Conservation (phyloP, 2,329 filamentous ascomycete genomes). For the Zymoseptoria tritici region DNA sequence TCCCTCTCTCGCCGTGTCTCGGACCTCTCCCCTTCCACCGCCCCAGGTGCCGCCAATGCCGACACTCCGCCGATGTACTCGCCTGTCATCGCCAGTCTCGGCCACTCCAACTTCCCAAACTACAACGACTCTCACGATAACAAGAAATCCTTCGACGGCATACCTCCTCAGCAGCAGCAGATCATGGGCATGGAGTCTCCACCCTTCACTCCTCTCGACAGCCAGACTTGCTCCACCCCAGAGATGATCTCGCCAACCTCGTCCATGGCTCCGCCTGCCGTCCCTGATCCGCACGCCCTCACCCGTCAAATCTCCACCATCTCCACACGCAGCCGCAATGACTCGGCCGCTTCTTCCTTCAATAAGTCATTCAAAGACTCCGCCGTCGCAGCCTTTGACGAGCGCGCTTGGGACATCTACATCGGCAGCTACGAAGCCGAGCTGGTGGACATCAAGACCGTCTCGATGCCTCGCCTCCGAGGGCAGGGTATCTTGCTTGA, state of each 20-base stretch:
- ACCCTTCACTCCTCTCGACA: constrained; percentile 27
- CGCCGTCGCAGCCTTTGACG: constrained; percentile 17
- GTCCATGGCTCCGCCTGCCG: not conserved
- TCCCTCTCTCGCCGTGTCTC: constrained; percentile 13
- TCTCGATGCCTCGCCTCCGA: constrained; percentile 36
- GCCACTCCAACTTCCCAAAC: not conserved
- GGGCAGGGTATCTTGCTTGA: constrained; percentile 29
- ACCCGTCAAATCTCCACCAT: constrained; percentile 16
- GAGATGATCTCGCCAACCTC: constrained; percentile 6
- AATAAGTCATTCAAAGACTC: constrained; percentile 2
- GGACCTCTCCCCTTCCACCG: constrained; percentile 1
- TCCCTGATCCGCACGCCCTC: constrained; percentile 14
- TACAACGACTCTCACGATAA: not conserved
- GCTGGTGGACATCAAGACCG: constrained; percentile 30
- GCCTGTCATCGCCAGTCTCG: constrained; percentile 9
- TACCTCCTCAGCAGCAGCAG: constrained; percentile 6
- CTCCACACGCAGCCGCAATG: constrained; percentile 5
- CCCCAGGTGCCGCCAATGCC: not conserved
- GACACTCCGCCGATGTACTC: constrained; percentile 12
- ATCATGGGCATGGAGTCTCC: constrained; percentile 25
- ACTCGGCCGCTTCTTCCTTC: constrained; percentile 6
- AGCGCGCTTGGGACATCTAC: constrained; percentile 28
- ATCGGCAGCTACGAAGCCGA: constrained; percentile 25
- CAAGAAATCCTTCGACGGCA: constrained; percentile 8
- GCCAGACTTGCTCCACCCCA: constrained; percentile 16